phyloP scores from a whole-genome alignment of 179 eudicot genomes.

The Silene coronaria region DNA sequence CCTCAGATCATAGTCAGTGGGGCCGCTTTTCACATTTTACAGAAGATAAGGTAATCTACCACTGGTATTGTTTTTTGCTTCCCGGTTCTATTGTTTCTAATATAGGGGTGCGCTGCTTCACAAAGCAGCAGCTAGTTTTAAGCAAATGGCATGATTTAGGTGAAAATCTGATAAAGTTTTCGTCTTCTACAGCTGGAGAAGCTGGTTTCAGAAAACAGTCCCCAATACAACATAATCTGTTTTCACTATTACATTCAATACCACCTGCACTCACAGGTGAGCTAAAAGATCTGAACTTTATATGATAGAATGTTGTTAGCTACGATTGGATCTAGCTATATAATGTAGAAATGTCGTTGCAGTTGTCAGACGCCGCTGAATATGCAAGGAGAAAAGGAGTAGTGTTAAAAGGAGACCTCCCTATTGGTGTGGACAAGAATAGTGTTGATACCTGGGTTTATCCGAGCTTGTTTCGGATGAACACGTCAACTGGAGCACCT shows the following conservation, averaged over 20 bases:
- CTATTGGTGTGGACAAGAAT: constrained; percentile 87
- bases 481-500: constrained; percentile 97
- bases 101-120: neutral
- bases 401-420: constrained; percentile 92
- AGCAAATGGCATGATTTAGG: neutral
- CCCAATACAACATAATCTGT: constrained; percentile 62
- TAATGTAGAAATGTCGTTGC: constrained; percentile 15
- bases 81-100: constrained; percentile 3
- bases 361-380: constrained; percentile 85
- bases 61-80: neutral
- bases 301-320: constrained; percentile 5
- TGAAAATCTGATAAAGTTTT: constrained; percentile 14
- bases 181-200: constrained; percentile 69
- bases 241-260: constrained; percentile 89
- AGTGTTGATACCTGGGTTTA: constrained; percentile 99
- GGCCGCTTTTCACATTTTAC: constrained; percentile 76
- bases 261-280: constrained; percentile 80
- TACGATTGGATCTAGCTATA: neutral
- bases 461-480: constrained; percentile 93
- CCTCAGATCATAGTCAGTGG: constrained; percentile 97
- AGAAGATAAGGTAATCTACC: constrained; percentile 56
- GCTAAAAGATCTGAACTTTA: constrained; percentile 11
- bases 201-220: constrained; percentile 59
- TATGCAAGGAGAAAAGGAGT: constrained; percentile 86
- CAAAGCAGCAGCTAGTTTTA: neutral